These are phyloP conservation scores for Wickerhamiella sergipiensis DNA, from an alignment of 805 yeast genomes.

Conservation along the genomic window DNA sequence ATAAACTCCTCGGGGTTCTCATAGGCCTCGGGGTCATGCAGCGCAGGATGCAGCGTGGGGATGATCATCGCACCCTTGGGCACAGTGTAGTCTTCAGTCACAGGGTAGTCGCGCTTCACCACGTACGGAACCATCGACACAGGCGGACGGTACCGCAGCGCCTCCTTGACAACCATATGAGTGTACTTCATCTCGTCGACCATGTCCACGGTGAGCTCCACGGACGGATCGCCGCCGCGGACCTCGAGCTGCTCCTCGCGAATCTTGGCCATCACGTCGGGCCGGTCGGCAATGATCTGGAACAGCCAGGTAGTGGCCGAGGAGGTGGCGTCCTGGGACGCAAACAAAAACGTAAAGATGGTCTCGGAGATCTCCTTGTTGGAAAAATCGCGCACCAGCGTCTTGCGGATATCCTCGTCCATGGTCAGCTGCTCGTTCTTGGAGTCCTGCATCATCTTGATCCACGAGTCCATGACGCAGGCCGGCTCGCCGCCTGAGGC, in stretches of 20 bases:
- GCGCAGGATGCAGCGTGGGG: slow-evolving; percentile 88
- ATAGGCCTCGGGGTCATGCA: slow-evolving; percentile 95
- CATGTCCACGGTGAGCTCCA: slow-evolving; percentile 50
- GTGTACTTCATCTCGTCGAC: slow-evolving; percentile 84
- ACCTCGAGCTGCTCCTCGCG: slow-evolving; percentile 84
- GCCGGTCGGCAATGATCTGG: slow-evolving; percentile 91
- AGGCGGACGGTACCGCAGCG: slow-evolving; percentile 92
- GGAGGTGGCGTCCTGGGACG: slow-evolving; percentile 96
- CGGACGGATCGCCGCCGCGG: slow-evolving; percentile 60
- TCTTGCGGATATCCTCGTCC: slow-evolving; percentile 39
- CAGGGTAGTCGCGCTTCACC: slow-evolving; percentile 74
- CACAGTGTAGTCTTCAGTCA: slow-evolving; percentile 70
- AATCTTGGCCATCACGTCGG: slow-evolving; percentile 72
- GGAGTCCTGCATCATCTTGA: slow-evolving; percentile 68
- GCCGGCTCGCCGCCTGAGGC: slow-evolving; percentile 62
- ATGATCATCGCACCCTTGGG: slow-evolving; percentile 97
- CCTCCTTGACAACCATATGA: slow-evolving; percentile 78
- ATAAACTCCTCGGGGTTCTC: slow-evolving; percentile 87
- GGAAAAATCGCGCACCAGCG: slow-evolving; percentile 66
- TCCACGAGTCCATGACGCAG: slow-evolving; percentile 95
- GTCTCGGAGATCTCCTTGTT: slow-evolving; percentile 92
- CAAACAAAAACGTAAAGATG: slow-evolving; percentile 89
- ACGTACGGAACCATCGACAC: slow-evolving; percentile 97
- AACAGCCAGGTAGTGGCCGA: slow-evolving; percentile 96
- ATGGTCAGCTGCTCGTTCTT: slow-evolving; percentile 30